Evolutionary conservation across 257 asterid species (phyloP).

Genomic region (Ajuga chamaepitys): DNA sequence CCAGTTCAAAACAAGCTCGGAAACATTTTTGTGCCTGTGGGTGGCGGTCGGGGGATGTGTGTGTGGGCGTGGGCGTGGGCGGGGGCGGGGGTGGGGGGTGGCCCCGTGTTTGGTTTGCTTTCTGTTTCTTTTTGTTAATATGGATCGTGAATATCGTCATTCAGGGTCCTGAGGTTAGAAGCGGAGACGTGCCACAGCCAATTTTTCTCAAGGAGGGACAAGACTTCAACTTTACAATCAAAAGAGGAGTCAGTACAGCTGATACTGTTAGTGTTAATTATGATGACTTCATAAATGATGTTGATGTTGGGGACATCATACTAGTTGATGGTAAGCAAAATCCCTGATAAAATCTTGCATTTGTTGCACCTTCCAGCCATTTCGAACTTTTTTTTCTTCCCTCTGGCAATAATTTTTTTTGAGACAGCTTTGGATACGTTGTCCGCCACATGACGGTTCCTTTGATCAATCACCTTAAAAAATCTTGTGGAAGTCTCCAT

Average conservation of each 20-base stretch:
- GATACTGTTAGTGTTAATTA: conserved; percentile 97
- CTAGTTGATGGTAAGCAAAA: conserved; percentile 79
- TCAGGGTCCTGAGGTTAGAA: conserved; percentile 99
- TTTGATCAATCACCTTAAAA: neutral
- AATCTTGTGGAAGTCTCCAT: neutral
- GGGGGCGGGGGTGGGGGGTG: too few species aligned
- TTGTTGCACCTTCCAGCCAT: conserved; percentile 2
- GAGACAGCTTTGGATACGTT: neutral
- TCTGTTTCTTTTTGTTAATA: neutral
- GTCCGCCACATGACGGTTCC: neutral
- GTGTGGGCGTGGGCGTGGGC: neutral
- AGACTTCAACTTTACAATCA: conserved; percentile 83
- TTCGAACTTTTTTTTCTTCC: neutral
- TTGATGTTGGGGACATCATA: conserved; percentile 75
- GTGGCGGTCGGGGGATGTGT: too few species aligned
- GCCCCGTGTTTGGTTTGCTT: too few species aligned
- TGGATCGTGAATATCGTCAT: conserved; percentile 11
- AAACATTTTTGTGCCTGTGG: neutral
- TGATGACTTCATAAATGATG: conserved; percentile 89
- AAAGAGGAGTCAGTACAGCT: conserved; percentile 72
- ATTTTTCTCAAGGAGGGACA: conserved; percentile 84
- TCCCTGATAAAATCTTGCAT: neutral
- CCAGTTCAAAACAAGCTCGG: neutral
- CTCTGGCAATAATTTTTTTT: conserved; percentile 1
- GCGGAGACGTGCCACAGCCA: conserved; percentile 89